Percentiles rank a stretch among this genome's conserved stretches.
phyloP scores from a whole-genome alignment of 352 stramenopile genomes.

The Globisporangium mamillatum region DNA sequence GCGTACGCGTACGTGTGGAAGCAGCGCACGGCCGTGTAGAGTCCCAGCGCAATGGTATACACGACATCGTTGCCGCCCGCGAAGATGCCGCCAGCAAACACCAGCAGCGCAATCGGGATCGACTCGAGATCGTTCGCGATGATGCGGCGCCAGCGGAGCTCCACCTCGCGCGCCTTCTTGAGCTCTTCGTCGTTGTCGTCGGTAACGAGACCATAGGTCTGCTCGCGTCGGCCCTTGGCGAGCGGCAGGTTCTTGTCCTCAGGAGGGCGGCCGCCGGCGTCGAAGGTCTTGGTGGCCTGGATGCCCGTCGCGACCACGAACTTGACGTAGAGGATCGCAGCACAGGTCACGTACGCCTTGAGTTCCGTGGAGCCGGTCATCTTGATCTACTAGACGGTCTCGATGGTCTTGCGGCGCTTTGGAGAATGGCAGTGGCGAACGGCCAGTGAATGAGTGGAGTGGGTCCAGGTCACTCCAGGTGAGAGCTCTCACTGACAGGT shows the following conservation, averaged over 20 bases:
- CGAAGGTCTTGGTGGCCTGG: slow-evolving; percentile 51
- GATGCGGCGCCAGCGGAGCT: slow-evolving; percentile 44
- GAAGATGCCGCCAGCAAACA: slow-evolving; percentile 32
- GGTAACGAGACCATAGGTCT: slow-evolving; percentile 27
- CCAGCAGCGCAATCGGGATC: slow-evolving; percentile 37
- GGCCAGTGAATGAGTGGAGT: background rate
- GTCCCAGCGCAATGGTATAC: slow-evolving; percentile 24
- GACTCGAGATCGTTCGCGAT: slow-evolving; percentile 48
- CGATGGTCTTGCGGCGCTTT: slow-evolving; percentile 2
- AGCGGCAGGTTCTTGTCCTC: slow-evolving; percentile 46
- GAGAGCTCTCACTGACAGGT: background rate
- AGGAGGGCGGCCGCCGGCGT: slow-evolving; percentile 38
- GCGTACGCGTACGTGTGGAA: slow-evolving; percentile 47
- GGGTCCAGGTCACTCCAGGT: background rate
- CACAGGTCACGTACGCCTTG: slow-evolving; percentile 57
- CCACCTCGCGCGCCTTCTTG: slow-evolving; percentile 20
- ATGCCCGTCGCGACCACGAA: slow-evolving; percentile 48
- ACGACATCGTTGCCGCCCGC: slow-evolving; percentile 29
- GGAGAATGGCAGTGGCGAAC: background rate
- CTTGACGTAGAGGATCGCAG: slow-evolving; percentile 61
- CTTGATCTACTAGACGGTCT: background rate
- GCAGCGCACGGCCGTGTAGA: slow-evolving; percentile 38
- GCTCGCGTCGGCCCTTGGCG: slow-evolving; percentile 34
- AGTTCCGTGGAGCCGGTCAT: slow-evolving; percentile 34
- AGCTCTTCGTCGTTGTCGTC: slow-evolving; percentile 26